These are phyloP conservation scores for Xylaria sp. DNA, from an alignment of 2,329 filamentous ascomycete genomes.

Conservation along the genomic window DNA sequence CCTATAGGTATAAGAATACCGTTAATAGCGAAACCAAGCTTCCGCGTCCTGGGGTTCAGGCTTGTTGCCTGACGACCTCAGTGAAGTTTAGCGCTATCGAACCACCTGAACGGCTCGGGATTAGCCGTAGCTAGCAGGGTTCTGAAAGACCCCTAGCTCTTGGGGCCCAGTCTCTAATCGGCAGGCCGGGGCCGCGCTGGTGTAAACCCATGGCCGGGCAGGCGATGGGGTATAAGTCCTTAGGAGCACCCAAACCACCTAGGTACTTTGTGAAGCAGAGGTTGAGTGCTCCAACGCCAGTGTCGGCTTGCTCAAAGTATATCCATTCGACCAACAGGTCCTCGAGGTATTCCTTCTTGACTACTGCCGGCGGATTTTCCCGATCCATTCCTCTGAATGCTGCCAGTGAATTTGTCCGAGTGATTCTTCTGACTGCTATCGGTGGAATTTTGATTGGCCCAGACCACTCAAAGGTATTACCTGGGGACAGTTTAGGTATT, in stretches of 20 bases:
- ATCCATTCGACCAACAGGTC: not conserved
- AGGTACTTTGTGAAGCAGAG: too few relatives aligned
- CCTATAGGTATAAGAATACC: too few relatives aligned
- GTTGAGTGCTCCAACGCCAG: too few relatives aligned
- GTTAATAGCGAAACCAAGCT: not conserved
- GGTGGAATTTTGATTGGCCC: too few relatives aligned
- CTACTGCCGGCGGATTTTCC: too few relatives aligned
- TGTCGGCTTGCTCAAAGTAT: not conserved
- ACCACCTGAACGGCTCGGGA: not conserved
- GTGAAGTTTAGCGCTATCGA: slow-evolving; percentile 5
- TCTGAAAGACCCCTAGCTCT: not conserved
- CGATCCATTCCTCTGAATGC: too few relatives aligned
- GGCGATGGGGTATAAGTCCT: not conserved
- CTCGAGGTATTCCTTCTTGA: too few relatives aligned
- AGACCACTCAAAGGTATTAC: too few relatives aligned
- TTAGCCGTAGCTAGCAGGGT: not conserved
- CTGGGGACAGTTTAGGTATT: not conserved
- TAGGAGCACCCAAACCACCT: not conserved
- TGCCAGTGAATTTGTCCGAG: too few relatives aligned
- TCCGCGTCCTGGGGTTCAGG: not conserved
- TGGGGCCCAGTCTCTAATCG: not conserved
- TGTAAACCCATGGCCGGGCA: too few relatives aligned
- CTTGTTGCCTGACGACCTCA: not conserved
- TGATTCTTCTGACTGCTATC: too few relatives aligned
- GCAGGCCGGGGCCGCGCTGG: not conserved